Conservation (phyloP, 2,329 filamentous ascomycete genomes). For the Aspergillus neotritici region DNA sequence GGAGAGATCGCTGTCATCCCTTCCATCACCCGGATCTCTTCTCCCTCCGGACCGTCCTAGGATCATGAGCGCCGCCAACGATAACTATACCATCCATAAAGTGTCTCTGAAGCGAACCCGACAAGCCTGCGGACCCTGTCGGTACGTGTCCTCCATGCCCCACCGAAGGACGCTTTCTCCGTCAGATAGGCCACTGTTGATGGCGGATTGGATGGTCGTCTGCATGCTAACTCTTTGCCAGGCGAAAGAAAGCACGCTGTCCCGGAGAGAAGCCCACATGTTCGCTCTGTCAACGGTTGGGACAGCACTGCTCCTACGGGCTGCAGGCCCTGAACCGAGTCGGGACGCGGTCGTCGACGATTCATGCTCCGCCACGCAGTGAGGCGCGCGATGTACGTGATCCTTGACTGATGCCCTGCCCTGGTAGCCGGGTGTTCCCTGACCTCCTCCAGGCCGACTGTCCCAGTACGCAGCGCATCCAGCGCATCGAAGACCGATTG, state of each 20-base stretch:
- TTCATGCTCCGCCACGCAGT: not conserved
- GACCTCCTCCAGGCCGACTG: not conserved
- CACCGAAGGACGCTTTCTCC: not conserved
- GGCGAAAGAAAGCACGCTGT: conserved; percentile 24
- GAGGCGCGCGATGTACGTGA: not conserved
- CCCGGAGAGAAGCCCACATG: conserved; percentile 24
- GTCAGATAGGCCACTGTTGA: not conserved
- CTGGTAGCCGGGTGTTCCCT: too few relatives aligned
- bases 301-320: conserved; percentile 19
- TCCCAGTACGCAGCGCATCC: conserved; percentile 10
- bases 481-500: conserved; percentile 19
- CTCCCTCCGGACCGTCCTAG: not conserved
- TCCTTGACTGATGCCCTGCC: too few relatives aligned
- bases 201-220: too few relatives aligned
- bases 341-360: not conserved
- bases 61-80: conserved; percentile 15
- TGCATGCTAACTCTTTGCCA: conserved; percentile 1
- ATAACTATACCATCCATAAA: conserved; percentile 22
- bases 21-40: too few relatives aligned
- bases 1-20: too few relatives aligned
- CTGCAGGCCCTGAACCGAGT: conserved; percentile 4
- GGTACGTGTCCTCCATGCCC: conserved; percentile 10
- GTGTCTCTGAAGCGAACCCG: conserved; percentile 22
- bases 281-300: conserved; percentile 19
- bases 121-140: conserved; percentile 23